A percentile compares a stretch with the other conserved stretches of the same genome.
These are phyloP conservation scores for Graphiopsis chlorocephala DNA, from an alignment of 2,329 filamentous ascomycete species.

Conservation along the genomic window DNA sequence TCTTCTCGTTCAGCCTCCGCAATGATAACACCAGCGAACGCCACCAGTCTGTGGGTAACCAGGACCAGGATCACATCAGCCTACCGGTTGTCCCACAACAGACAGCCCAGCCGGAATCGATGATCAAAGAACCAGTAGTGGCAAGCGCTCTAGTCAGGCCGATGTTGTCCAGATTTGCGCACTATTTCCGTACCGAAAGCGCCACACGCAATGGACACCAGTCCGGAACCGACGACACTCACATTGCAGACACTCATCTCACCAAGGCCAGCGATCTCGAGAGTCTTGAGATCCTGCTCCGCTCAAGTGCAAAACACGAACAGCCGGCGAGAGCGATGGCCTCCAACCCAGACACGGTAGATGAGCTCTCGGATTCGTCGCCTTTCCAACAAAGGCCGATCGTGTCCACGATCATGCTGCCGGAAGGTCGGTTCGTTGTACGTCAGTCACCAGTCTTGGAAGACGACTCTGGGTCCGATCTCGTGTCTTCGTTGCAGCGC, in stretches of 20 bases:
- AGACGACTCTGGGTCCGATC: background rate
- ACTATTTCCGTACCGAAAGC: background rate
- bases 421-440: background rate
- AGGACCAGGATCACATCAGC: background rate
- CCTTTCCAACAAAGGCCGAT: background rate
- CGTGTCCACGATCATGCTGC: background rate
- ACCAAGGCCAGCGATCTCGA: background rate
- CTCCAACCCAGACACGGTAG: background rate
- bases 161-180: background rate
- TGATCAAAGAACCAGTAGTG: background rate
- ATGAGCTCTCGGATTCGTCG: background rate
- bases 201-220: background rate
- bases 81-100: background rate
- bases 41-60: background rate
- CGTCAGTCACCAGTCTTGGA: background rate
- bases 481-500: slow-evolving; percentile 2
- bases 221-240: background rate
- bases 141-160: background rate
- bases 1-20: background rate
- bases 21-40: background rate
- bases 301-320: background rate
- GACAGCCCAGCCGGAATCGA: background rate
- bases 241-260: background rate
- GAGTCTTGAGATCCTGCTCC: background rate
- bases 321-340: background rate